Evolutionary conservation across 345 rosid genomes (phyloP).

Genomic region (Eucalyptus tenuipes): DNA sequence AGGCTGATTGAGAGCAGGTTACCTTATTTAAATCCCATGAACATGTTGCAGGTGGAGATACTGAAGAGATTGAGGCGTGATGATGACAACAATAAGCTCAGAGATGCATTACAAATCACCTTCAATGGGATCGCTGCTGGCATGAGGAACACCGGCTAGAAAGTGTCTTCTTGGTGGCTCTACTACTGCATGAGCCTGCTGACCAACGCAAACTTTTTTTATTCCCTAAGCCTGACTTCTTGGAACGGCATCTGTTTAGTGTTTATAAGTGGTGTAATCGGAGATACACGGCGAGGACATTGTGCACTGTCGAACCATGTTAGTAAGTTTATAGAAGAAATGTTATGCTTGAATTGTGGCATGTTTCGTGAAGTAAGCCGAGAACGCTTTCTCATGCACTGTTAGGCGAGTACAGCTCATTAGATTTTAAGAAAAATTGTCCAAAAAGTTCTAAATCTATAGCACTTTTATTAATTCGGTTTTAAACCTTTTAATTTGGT

Average conservation of each 20-base stretch:
- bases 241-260: neutral
- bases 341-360: neutral
- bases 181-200: neutral
- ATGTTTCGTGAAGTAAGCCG: neutral
- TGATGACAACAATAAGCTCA: slow-evolving; percentile 66
- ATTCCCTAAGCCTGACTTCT: neutral
- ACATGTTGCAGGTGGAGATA: slow-evolving; percentile 85
- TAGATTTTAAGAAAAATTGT: too few relatives aligned
- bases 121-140: slow-evolving; percentile 96
- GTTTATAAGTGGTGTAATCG: neutral
- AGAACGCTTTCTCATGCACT: neutral
- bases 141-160: slow-evolving; percentile 72
- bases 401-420: neutral
- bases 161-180: neutral
- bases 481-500: too few relatives aligned
- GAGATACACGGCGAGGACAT: neutral
- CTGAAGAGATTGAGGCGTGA: slow-evolving; percentile 81
- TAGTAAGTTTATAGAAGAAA: neutral
- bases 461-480: too few relatives aligned
- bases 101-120: slow-evolving; percentile 93
- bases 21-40: slow-evolving; percentile 84
- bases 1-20: slow-evolving; percentile 90
- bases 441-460: too few relatives aligned
- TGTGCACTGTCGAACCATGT: neutral
- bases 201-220: neutral